Base-by-base conservation (phyloP, 495 filamentous ascomycete genomes). In the Xylaria sp. region DNA sequence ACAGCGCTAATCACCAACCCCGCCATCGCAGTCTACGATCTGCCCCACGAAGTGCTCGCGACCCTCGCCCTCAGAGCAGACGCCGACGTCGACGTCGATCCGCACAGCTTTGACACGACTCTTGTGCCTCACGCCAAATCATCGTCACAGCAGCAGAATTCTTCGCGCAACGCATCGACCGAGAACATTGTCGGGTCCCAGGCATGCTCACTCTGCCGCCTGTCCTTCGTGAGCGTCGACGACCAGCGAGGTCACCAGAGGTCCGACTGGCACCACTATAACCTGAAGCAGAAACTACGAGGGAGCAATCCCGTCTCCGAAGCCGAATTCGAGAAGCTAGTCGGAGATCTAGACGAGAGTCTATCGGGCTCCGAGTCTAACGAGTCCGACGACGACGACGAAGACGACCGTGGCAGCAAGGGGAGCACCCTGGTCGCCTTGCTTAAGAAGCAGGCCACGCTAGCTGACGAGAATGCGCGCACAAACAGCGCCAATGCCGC, bases 211-310 rank as follows among this genome's bases (percentile, higher is more conserved):
- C 89, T 98, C 19, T 99, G 96, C 81, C 85, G 86, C 40, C 84
- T 93, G 21, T 82, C 85, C 0, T 96, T 93, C 74, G 73, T 80
- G 33, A 91, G 84, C 33, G 89, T 97, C 33, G 85, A 90, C 74
- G 94, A 97, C 63, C 97, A 99, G 74, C 88, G 92, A 55, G 85
- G 87, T 64, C 96, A 99, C 83, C 89, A 92, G 33, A 90, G 91
- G 66, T 97, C 95, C n/a, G 96, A 99, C 79, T 85, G 95, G 58
- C 96, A 99, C 80, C 87, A 91, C 67, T 98, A 97, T 80, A 99
- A 99, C 78, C 78, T 98, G 61, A 98, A 97, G 79, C 93, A 93
- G 76, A 95, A 93, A 82, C 80, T 97, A 43, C 86, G 90, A 65
- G 93, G 92, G 0, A 85, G 83, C 57, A 84, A 83, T 14, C 82